phyloP scores from a whole-genome alignment of 2,329 filamentous ascomycete species.

The Pseudocercospora crystallina region DNA sequence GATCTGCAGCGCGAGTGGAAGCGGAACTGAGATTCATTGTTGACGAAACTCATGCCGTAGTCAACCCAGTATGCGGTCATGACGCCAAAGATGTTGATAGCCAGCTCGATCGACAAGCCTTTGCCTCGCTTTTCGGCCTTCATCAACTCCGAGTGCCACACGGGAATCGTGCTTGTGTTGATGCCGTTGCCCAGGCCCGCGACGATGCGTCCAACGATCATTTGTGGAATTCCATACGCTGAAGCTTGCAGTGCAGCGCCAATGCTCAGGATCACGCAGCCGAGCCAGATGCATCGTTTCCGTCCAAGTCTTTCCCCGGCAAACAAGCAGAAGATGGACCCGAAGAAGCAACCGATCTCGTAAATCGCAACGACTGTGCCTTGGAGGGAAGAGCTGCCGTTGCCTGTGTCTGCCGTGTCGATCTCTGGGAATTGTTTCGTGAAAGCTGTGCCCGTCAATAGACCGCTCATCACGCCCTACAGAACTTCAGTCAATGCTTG shows the following conservation, averaged over 20 bases:
- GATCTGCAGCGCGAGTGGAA: conserved; percentile 47
- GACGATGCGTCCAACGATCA: conserved; percentile 37
- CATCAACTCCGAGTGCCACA: conserved; percentile 48
- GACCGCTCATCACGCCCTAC: conserved; percentile 17
- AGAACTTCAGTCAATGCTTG: no score
- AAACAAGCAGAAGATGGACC: conserved; percentile 49
- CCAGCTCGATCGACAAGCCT: conserved; percentile 28
- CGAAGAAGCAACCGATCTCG: conserved; percentile 60
- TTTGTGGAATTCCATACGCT: conserved; percentile 37
- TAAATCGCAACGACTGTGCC: conserved; percentile 55
- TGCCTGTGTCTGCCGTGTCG: conserved; percentile 14
- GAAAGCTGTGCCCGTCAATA: conserved; percentile 16
- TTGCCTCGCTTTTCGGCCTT: conserved; percentile 43
- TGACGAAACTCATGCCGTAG: conserved; percentile 36
- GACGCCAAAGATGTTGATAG: conserved; percentile 39
- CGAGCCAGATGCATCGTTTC: conserved; percentile 47
- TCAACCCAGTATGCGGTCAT: conserved; percentile 29
- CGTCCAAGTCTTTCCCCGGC: conserved; percentile 49
- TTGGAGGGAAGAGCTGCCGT: conserved; percentile 18
- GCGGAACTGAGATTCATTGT: conserved; percentile 39
- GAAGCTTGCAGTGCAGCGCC: conserved; percentile 49
- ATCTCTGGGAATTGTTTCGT: conserved; percentile 20
- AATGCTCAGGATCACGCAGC: conserved; percentile 48
- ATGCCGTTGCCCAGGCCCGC: conserved; percentile 14
- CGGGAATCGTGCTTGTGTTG: conserved; percentile 22